Evolutionary conservation across 768 basidiomycete genomes (phyloP), one percentile per base, ranked within the genome.

Genomic region (Lactifluus pinguis): DNA sequence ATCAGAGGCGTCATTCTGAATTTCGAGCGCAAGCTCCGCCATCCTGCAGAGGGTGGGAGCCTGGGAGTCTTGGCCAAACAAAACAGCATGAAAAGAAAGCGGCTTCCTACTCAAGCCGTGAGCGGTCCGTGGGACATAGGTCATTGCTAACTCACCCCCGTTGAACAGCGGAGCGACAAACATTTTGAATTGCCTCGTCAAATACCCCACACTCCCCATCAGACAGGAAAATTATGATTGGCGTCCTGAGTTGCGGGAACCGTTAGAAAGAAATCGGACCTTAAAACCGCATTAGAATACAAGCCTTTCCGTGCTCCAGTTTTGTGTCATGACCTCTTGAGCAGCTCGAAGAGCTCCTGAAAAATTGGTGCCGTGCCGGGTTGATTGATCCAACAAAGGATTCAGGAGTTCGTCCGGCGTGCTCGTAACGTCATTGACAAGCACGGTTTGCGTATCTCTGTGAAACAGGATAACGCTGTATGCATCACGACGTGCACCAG

Each of bases 11-110:
- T 67, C 71, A 39, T 72, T 77, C 62, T 83, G 78, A 3, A 77
- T 73, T 49, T 80, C 76, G 6, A 65, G 67, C 0, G 83, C 83
- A n/a, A 83, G 74, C 5, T 76, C 68, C 1, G 76, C 75, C 84
- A 85, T 85, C 17, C 76, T 72, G 25, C 73, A 73, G 21, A 85
- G 69, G 9, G 48, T 56, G 42, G 17, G 19, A 48, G 65, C 62
- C 62, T 65, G 9, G 47, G 67, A 36, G 11, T 71, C 65, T 1
- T 71, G 70, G 5, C 81, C 84, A 45, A 85, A 85, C 0, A 79
- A 76, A n/a, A 85, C 79, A 0, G 83, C 68, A 50, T 85, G 83
- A 66, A 85, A 80, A 0, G 83, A 82, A 1, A 83, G 70, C 0
- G 82, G 70, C 71, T 80, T 80, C 11, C 83, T 84, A 38, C 6